Conservation (phyloP, 2,329 filamentous ascomycete species). For the Ophiocordyceps sinensis region DNA sequence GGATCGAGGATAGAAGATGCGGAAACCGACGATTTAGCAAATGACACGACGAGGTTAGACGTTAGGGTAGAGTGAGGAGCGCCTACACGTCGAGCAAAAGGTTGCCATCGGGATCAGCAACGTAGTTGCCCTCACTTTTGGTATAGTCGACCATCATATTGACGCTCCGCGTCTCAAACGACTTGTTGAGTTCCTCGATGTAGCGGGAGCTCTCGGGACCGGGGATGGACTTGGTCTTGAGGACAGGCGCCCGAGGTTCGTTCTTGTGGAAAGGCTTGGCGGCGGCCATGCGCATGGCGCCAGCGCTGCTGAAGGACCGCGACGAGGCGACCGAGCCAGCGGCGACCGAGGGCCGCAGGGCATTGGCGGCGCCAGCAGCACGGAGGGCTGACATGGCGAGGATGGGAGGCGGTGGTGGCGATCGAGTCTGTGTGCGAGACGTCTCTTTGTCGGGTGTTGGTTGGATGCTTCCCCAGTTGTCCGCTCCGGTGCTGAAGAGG, state of each 20-base stretch:
- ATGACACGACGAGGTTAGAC: background rate
- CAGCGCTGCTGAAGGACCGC: slow-evolving; percentile 4
- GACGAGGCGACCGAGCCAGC: slow-evolving; percentile 1
- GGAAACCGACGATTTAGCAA: slow-evolving; percentile 2
- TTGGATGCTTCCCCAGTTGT: too few species aligned
- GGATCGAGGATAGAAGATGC: background rate
- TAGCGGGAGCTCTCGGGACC: slow-evolving; percentile 60
- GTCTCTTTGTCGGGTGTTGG: too few species aligned
- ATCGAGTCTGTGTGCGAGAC: background rate
- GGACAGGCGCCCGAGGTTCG: slow-evolving; percentile 36
- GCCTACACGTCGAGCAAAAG: slow-evolving; percentile 55
- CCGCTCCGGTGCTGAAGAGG: too few species aligned
- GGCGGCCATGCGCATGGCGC: slow-evolving; percentile 12
- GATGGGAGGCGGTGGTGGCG: background rate
- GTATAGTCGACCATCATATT: slow-evolving; percentile 72
- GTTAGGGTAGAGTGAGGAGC: background rate
- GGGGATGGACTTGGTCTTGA: slow-evolving; percentile 49
- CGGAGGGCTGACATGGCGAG: slow-evolving; percentile 6
- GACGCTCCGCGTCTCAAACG: slow-evolving; percentile 75
- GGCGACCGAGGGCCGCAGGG: slow-evolving; percentile 2
- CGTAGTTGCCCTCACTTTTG: slow-evolving; percentile 68
- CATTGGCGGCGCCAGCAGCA: slow-evolving; percentile 3
- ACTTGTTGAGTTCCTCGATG: slow-evolving; percentile 55
- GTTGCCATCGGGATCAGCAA: slow-evolving; percentile 59
- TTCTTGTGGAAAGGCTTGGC: slow-evolving; percentile 26